Base-by-base conservation (phyloP, 352 stramenopile genomes). In the Pythium rishiriense region DNA sequence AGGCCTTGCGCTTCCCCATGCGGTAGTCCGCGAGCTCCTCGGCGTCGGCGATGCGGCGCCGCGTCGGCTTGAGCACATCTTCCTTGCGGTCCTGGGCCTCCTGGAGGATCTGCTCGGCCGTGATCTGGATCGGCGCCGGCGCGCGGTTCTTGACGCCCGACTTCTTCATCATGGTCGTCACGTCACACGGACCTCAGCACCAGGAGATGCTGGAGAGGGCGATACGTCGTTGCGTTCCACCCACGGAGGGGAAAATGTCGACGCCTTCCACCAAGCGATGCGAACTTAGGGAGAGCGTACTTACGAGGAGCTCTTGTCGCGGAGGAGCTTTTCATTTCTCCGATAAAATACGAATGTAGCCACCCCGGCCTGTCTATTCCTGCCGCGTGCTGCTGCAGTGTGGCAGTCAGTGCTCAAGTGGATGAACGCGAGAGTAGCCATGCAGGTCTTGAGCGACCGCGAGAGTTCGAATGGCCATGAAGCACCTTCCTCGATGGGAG, bases 71-170 rank as follows among this genome's bases (percentile, higher is more conserved):
- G 33, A 83, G 65, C 81, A 76, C 33, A 31, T 94, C 84, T 26
- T 97, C 84, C 62, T 95, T 89, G 45, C 89, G 79, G 68, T 98
- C 88, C 68, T 96, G 85, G 10, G 92, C 90, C 72, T 98, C 95
- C 33, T 95, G 81, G 26, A 99, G 69, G 57, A 99, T 98, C 90
- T 99, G 98, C 81, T 99, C 98, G 24, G 98, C 97, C 39, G 96
- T 99, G 73, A 99, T 99, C 87, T 99, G 98, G 73, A 99, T 99
- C 47, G 96, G 87, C 68, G 98, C 97, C 7, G 98, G 96, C 64
- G 97, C 97, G 66, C 97, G 90, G 83, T 99, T 99, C 88, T 99
- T 99, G 4, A 99, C 96, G 33, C 79, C 71, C 67, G 80, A 89
- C 73, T 90, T 93, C 75, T 87, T 89, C 80, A 92, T 90, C 79